Evolutionary conservation across 768 basidiomycete species (phyloP).

Genomic region (Phaeotremella skinneri): DNA sequence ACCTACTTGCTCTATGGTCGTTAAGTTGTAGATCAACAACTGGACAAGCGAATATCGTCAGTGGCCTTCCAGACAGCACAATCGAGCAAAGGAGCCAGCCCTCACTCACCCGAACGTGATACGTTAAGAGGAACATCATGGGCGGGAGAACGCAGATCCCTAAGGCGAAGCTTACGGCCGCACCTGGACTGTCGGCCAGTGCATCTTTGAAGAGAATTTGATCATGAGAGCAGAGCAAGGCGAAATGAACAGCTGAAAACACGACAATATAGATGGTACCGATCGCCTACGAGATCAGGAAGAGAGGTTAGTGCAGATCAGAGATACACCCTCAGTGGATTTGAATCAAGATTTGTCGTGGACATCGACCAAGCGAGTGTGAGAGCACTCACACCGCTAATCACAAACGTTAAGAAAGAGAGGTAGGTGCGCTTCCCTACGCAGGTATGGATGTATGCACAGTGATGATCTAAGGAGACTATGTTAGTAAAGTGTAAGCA

Average conservation of each 20-base stretch:
- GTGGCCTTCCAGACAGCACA: no score
- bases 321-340: neutral
- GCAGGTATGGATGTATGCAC: conserved; percentile 76
- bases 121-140: conserved; percentile 70
- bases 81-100: neutral
- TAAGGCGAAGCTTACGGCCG: conserved; percentile 74
- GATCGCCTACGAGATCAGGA: conserved; percentile 58
- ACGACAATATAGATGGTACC: conserved; percentile 72
- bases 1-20: conserved; percentile 91
- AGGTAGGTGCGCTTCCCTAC: conserved; percentile 93
- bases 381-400: conserved; percentile 64
- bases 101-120: conserved; percentile 76
- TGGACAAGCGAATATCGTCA: conserved; percentile 11
- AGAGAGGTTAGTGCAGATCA: neutral
- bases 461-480: conserved; percentile 49
- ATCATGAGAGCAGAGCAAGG: conserved; percentile 61
- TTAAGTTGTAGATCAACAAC: conserved; percentile 77
- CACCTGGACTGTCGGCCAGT: conserved; percentile 63
- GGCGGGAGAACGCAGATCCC: conserved; percentile 77
- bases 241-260: conserved; percentile 80
- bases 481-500: neutral
- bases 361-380: neutral
- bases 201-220: conserved; percentile 58
- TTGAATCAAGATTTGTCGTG: no score
- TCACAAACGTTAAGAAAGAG: conserved; percentile 81